Conservation (phyloP, 1,139 yeast genomes). For the Sugiyamaella japonica region DNA sequence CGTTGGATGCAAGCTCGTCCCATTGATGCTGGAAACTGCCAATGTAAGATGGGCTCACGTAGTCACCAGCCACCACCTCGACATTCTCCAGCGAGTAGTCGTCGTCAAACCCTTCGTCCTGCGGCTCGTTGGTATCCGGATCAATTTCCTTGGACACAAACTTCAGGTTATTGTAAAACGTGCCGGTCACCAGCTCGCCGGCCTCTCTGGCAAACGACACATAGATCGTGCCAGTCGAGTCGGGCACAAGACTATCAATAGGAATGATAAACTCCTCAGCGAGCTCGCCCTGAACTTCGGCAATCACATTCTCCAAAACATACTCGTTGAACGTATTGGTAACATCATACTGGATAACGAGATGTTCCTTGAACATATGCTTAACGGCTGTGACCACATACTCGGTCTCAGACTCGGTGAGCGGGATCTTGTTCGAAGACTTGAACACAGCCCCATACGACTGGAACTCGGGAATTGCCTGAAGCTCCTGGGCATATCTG, state of each 20-base stretch:
- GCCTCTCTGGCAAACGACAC: slow-evolving; percentile 68
- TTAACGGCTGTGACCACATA: slow-evolving; percentile 83
- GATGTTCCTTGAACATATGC: slow-evolving; percentile 73
- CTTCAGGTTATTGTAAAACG: slow-evolving; percentile 67
- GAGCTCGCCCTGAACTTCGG: slow-evolving; percentile 57
- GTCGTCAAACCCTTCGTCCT: slow-evolving; percentile 82
- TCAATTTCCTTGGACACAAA: slow-evolving; percentile 82
- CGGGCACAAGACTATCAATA: slow-evolving; percentile 69
- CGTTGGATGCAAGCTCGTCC: slow-evolving; percentile 63
- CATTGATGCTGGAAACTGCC: slow-evolving; percentile 74
- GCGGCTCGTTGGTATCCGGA: slow-evolving; percentile 59
- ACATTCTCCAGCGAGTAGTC: slow-evolving; percentile 89
- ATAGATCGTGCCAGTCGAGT: slow-evolving; percentile 70
- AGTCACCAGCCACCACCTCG: slow-evolving; percentile 78
- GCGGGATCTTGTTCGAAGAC: slow-evolving; percentile 63
- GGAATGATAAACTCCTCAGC: slow-evolving; percentile 77
- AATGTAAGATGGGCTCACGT: slow-evolving; percentile 71
- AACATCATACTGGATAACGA: slow-evolving; percentile 83
- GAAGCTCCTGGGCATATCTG: slow-evolving; percentile 65
- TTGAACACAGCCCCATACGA: slow-evolving; percentile 74
- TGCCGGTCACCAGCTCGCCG: slow-evolving; percentile 48
- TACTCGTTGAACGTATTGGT: slow-evolving; percentile 81
- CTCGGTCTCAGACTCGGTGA: slow-evolving; percentile 93
- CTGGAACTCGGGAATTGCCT: slow-evolving; percentile 66
- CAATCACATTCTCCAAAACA: slow-evolving; percentile 75